These are phyloP conservation scores for Aspergillus sp. DNA, from an alignment of 2,329 filamentous ascomycete species.

Conservation along the genomic window DNA sequence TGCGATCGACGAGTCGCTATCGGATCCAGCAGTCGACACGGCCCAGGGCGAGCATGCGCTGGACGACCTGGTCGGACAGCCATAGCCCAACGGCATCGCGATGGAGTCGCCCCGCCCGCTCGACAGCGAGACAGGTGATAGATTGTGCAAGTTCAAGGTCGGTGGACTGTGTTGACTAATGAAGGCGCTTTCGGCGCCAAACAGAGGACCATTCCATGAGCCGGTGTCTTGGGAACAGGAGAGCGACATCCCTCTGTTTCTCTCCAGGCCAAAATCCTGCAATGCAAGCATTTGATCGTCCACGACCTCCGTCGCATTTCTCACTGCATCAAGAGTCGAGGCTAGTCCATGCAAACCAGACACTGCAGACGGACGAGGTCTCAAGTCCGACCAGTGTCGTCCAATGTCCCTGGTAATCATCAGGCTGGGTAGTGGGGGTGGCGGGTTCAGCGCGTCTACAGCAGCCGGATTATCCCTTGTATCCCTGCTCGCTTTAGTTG, in stretches of 20 bases:
- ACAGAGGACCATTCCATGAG: conserved; percentile 4
- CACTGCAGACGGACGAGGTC: conserved; percentile 3
- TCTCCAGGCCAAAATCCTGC: background rate
- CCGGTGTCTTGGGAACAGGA: conserved; percentile 1
- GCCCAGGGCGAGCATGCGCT: conserved; percentile 8
- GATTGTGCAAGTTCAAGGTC: background rate
- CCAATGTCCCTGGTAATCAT: conserved; percentile 8
- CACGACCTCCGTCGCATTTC: background rate
- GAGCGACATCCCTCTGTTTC: background rate
- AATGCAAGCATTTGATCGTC: conserved; percentile 1
- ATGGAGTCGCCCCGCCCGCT: background rate
- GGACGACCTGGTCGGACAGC: conserved; percentile 5
- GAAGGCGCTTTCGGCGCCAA: conserved; percentile 4
- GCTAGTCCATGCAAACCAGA: conserved; percentile 2
- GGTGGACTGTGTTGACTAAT: background rate
- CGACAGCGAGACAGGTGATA: background rate
- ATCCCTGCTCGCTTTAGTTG: conserved; percentile 10
- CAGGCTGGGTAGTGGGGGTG: conserved; percentile 8
- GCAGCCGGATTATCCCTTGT: conserved; percentile 7
- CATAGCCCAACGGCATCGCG: conserved; percentile 2
- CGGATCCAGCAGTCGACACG: conserved; percentile 2
- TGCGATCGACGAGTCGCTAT: conserved; percentile 9
- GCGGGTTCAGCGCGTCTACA: conserved; percentile 11
- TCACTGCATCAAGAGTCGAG: conserved; percentile 1
- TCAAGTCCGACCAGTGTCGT: conserved; percentile 7